Evolutionary conservation across 176 grass and related monocot species (phyloP), one percentile per base, ranked within the genome.

Genomic region (Carex myosuroides): DNA sequence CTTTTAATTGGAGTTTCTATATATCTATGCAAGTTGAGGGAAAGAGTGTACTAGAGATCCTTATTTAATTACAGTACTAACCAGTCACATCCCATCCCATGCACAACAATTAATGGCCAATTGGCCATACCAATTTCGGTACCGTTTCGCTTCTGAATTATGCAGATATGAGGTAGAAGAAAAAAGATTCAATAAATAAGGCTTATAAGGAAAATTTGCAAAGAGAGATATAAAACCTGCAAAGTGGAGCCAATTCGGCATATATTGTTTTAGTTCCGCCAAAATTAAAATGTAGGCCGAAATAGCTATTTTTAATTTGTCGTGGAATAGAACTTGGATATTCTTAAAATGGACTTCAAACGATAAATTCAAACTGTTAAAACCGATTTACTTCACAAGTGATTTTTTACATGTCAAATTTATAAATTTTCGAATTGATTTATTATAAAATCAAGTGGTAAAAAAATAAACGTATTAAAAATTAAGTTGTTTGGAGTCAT

Each of bases 31-130:
- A 39, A 42, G 35, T 70, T 42, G 67, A 41, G 78, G 32, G 20
- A 29, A 55, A 14, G 52, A 58, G 50, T 42, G 54, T 30, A 79
- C 33, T 56, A 62, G 55, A 50, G 53, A 29, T 42, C 67, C 35
- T 9, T 81, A 81, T 81, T n/a, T n/a, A n/a, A n/a, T 61, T 81
- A 81, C 63, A 81, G 78, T 60, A 79, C 18, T 55, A 77, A 12
- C n/a, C 12, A 77, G 72, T n/a, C 50, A 53, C n/a, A n/a, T n/a
- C n/a, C n/a, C 17, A 24, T 48, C 18, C n/a, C 42, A 46, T 46
- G 42, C 42, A 46, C 8, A 37, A 37, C 35, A 37, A 37, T 37
- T 37, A 37, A 46, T 46, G 42, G 7, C 7, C 42, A 42, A 33
- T 13, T 68, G 9, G 18, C 16, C 21, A 55, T 56, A 56, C 74